Percentiles rank a stretch among this genome's conserved stretches.
Conservation (phyloP, 139 green algal species). For the Asterochloris erici region DNA sequence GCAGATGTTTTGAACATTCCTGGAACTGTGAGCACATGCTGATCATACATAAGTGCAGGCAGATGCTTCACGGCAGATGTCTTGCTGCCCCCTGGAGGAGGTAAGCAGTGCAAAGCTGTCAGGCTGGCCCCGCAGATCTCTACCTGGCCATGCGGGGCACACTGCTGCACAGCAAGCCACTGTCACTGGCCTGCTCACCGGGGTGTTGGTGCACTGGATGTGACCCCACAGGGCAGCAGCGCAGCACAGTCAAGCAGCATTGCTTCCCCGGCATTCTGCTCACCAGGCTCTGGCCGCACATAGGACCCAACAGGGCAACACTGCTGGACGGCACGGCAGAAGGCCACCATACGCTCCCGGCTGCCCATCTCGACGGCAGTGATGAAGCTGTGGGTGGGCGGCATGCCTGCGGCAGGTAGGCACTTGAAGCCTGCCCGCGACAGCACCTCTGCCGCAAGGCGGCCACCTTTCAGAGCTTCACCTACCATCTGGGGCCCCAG, state of each 20-base stretch:
- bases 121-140: too few species aligned
- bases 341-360: conserved; percentile 69
- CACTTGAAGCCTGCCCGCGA: conserved; percentile 3
- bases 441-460: conserved; percentile 77
- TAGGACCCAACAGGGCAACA: conserved; percentile 86
- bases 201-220: background rate
- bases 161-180: conserved; percentile 23
- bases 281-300: conserved; percentile 77
- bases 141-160: too few species aligned
- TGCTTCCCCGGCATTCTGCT: background rate
- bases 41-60: too few species aligned
- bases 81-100: too few species aligned
- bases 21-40: too few species aligned
- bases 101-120: too few species aligned
- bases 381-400: conserved; percentile 70
- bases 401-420: conserved; percentile 18
- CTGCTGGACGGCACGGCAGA: conserved; percentile 81
- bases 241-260: too few species aligned
- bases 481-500: conserved; percentile 85
- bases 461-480: conserved; percentile 89
- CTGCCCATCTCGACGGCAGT: conserved; percentile 79
- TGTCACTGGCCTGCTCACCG: background rate
- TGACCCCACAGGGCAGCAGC: background rate
- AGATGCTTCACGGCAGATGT: too few species aligned
- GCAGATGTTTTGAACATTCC: background rate